A percentile compares a stretch with the other conserved stretches of the same genome.
Conservation (phyloP, 163 green algal genomes). For the Scenedesmus sp. region DNA sequence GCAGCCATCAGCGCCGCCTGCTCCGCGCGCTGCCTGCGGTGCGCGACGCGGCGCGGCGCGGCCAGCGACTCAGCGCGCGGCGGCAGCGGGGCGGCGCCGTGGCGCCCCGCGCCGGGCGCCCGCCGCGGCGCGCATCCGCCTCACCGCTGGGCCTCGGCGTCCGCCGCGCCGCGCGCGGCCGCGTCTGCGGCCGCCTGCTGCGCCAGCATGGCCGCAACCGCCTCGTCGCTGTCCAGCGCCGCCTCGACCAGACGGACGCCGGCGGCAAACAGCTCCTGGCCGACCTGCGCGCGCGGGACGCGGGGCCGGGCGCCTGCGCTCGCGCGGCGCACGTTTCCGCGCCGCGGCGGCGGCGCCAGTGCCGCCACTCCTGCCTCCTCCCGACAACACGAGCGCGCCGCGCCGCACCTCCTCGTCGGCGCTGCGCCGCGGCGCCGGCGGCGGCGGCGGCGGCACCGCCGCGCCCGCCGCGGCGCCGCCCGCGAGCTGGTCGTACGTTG, state of each 20-base stretch:
- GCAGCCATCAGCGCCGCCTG: conserved; percentile 1
- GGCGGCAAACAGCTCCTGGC: conserved; percentile 19
- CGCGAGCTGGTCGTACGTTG: too few species aligned
- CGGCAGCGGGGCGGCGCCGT: neutral
- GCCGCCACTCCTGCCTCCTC: neutral
- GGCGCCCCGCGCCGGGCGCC: neutral
- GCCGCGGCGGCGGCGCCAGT: neutral
- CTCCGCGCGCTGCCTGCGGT: conserved; percentile 14
- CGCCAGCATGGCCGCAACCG: neutral
- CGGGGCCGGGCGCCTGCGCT: neutral
- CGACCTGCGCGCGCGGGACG: neutral
- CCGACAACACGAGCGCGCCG: neutral
- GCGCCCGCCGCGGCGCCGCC: neutral
- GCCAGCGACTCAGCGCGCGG: too few species aligned
- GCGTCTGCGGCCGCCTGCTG: neutral
- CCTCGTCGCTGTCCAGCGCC: neutral
- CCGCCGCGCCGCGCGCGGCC: neutral
- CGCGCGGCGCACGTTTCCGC: neutral
- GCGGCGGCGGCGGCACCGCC: neutral
- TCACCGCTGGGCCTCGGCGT: too few species aligned
- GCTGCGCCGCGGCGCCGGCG: neutral
- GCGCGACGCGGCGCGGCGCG: too few species aligned
- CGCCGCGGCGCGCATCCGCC: neutral
- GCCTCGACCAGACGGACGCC: conserved; percentile 10
- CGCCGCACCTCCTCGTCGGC: neutral